Conservation (phyloP, 1,284 basidiomycete genomes). For the Gomphus bonarii region DNA sequence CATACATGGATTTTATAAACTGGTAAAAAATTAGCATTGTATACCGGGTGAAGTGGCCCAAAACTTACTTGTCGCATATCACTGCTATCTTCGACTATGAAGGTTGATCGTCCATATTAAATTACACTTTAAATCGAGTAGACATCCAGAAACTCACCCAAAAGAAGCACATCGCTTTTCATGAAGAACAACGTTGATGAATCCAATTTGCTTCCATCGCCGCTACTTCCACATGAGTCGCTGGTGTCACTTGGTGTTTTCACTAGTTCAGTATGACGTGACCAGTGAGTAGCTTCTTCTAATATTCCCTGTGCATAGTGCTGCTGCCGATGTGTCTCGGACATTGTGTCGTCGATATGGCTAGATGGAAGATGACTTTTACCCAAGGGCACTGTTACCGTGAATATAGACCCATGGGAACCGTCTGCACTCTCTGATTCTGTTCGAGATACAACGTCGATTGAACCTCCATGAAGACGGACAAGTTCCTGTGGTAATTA, state of each 20-base stretch:
- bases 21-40: not conserved
- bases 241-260: constrained; percentile 15
- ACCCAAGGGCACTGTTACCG: constrained; percentile 20
- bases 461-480: constrained; percentile 20
- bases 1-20: constrained; percentile 16
- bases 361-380: constrained; percentile 19
- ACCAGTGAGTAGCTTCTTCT: constrained; percentile 22
- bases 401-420: constrained; percentile 20
- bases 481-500: constrained; percentile 18
- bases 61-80: constrained; percentile 18
- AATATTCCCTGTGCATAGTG: constrained; percentile 20
- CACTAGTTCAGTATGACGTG: not conserved
- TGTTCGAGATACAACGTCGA: constrained; percentile 16
- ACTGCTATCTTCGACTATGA: constrained; percentile 20
- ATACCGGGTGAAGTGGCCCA: not conserved
- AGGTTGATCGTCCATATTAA: not conserved
- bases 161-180: constrained; percentile 18
- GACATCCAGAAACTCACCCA: constrained; percentile 13
- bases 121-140: not conserved
- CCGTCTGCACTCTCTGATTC: constrained; percentile 13
- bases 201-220: constrained; percentile 14
- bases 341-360: constrained; percentile 17
- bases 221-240: constrained; percentile 16
- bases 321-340: constrained; percentile 11
- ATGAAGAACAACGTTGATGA: constrained; percentile 16